A percentile compares a stretch with the other conserved stretches of the same genome.
Evolutionary conservation across 1,284 basidiomycete species (phyloP).

Genomic region (Veloboletus limbatus): DNA sequence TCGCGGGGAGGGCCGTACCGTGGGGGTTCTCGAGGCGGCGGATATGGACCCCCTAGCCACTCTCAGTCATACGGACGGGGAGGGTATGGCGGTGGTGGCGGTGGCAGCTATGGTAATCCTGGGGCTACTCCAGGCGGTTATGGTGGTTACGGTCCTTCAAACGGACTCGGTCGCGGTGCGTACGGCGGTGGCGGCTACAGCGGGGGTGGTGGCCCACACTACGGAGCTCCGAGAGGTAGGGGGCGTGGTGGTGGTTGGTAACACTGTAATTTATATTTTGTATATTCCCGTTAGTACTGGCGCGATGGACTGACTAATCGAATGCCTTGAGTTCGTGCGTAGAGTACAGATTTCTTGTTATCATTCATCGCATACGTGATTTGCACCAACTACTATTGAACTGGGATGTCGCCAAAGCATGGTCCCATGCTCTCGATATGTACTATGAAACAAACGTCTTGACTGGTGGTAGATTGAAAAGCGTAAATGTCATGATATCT

Average conservation of each 20-base stretch:
- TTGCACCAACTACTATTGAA: slow-evolving; percentile 10
- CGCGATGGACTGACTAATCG: too few species aligned
- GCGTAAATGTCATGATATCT: background rate
- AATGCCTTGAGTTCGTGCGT: slow-evolving; percentile 2
- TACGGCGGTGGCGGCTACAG: slow-evolving; percentile 23
- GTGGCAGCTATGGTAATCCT: slow-evolving; percentile 15
- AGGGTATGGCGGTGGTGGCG: slow-evolving; percentile 23
- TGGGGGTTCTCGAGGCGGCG: slow-evolving; percentile 26
- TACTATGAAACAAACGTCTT: background rate
- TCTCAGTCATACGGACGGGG: slow-evolving; percentile 28
- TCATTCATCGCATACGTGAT: slow-evolving; percentile 22
- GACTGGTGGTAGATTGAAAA: slow-evolving; percentile 1
- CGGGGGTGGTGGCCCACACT: slow-evolving; percentile 19
- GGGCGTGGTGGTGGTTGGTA: slow-evolving; percentile 43
- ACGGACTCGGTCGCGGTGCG: slow-evolving; percentile 49
- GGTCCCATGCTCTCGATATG: background rate
- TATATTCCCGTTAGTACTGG: slow-evolving; percentile 21
- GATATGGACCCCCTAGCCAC: slow-evolving; percentile 25
- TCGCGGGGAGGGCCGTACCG: slow-evolving; percentile 28
- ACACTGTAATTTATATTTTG: slow-evolving; percentile 35
- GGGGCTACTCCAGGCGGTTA: slow-evolving; percentile 18
- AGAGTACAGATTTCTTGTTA: slow-evolving; percentile 6
- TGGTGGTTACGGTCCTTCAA: slow-evolving; percentile 39
- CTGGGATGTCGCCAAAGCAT: background rate
- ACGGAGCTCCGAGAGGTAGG: slow-evolving; percentile 35